A percentile compares a stretch with the other conserved stretches of the same genome.
phyloP scores from a whole-genome alignment of 2,329 filamentous ascomycete genomes.

The Rutstroemia sydowiana region DNA sequence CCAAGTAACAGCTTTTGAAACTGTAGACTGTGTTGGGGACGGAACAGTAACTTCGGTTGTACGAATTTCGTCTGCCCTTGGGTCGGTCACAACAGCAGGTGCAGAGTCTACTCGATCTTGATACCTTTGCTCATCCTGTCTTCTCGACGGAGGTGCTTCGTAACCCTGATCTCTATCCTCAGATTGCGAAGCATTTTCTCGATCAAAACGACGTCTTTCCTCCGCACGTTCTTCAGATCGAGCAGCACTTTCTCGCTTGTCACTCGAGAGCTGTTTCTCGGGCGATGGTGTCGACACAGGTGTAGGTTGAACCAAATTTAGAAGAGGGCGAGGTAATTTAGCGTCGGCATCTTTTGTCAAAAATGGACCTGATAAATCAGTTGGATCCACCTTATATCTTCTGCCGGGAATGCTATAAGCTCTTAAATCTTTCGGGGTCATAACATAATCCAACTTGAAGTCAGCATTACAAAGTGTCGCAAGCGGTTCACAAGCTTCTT shows the following conservation, averaged over 20 bases:
- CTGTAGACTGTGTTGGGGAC: conserved; percentile 36
- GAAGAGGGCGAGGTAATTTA: conserved; percentile 38
- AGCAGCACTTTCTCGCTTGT: conserved; percentile 10
- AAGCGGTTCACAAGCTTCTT: conserved; percentile 32
- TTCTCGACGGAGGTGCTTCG: background rate
- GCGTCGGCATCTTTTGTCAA: conserved; percentile 24
- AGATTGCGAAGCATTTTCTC: background rate
- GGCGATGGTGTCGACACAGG: conserved; percentile 45
- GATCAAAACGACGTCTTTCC: background rate
- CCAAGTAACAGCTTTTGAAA: conserved; percentile 55
- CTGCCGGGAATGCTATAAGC: conserved; percentile 28
- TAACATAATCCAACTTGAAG: conserved; percentile 51
- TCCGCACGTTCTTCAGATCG: conserved; percentile 9
- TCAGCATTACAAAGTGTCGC: conserved; percentile 47
- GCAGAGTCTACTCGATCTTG: background rate
- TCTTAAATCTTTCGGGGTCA: conserved; percentile 45
- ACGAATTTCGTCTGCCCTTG: conserved; percentile 36
- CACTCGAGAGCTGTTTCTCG: conserved; percentile 33
- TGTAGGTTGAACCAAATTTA: conserved; percentile 56
- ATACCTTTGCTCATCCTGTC: background rate
- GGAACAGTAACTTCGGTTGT: conserved; percentile 1
- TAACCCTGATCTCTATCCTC: background rate
- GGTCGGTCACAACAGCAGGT: conserved; percentile 34
- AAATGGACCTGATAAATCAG: conserved; percentile 13
- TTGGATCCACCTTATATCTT: conserved; percentile 34